Conservation (phyloP, 805 yeast genomes). For the Zygoascus bituminiphila region DNA sequence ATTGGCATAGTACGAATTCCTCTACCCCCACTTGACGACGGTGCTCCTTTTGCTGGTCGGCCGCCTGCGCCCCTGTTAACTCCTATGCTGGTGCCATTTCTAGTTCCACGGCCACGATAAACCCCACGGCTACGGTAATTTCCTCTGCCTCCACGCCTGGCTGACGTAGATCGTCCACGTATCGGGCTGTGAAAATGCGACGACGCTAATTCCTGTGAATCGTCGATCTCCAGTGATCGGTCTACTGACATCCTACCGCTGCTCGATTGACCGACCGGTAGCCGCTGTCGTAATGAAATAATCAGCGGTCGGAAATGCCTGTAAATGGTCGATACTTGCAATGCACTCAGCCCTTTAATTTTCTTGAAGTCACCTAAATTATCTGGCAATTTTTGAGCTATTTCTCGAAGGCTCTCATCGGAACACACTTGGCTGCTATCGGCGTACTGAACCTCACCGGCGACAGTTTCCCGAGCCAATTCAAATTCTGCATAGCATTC, state of each 20-base stretch:
- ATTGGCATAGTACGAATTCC: not conserved
- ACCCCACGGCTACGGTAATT: too few relatives aligned
- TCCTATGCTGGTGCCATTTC: too few relatives aligned
- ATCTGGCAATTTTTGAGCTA: conserved; percentile 49
- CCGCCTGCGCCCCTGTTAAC: too few relatives aligned
- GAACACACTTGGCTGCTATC: conserved; percentile 6
- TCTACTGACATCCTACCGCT: too few relatives aligned
- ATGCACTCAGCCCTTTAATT: conserved; percentile 32
- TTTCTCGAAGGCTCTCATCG: conserved; percentile 31
- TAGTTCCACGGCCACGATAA: too few relatives aligned
- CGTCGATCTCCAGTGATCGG: not conserved
- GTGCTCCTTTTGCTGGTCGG: too few relatives aligned
- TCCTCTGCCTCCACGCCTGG: too few relatives aligned
- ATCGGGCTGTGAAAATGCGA: not conserved
- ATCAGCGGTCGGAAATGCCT: conserved; percentile 34
- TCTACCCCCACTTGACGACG: not conserved
- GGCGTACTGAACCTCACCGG: not conserved
- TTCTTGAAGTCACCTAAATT: conserved; percentile 39
- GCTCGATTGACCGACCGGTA: not conserved
- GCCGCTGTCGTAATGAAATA: conserved; percentile 3
- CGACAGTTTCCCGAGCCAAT: conserved; percentile 6
- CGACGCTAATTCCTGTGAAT: not conserved
- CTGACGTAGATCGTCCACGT: too few relatives aligned
- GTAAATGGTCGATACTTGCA: conserved; percentile 28
- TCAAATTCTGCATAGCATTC: conserved; percentile 12